Conservation (phyloP, 345 rosid species). For the Salix arbutifolia region DNA sequence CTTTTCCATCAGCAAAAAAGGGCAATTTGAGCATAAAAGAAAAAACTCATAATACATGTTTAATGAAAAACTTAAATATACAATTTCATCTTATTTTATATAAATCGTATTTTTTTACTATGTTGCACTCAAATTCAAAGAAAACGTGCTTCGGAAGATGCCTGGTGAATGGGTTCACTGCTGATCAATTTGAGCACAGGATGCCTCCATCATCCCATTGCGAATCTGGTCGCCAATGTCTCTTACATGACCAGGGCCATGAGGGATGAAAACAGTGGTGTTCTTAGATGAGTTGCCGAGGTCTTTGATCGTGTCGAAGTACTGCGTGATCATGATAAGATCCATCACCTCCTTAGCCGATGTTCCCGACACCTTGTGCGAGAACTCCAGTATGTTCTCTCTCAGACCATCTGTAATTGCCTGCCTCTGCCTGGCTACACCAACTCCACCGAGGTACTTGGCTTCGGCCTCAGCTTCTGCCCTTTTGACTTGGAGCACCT, state of each 20-base stretch:
- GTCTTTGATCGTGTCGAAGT: slow-evolving; percentile 91
- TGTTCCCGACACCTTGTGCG: slow-evolving; percentile 84
- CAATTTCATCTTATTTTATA: not conserved
- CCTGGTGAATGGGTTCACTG: not conserved
- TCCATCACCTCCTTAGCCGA: slow-evolving; percentile 96
- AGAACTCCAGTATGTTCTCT: slow-evolving; percentile 92
- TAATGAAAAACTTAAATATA: too few species aligned
- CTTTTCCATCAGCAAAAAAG: too few species aligned
- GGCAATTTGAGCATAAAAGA: too few species aligned
- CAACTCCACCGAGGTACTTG: slow-evolving; percentile 91
- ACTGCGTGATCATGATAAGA: slow-evolving; percentile 92
- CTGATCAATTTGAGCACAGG: slow-evolving; percentile 41
- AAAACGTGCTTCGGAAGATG: not conserved
- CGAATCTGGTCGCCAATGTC: slow-evolving; percentile 85
- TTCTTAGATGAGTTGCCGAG: slow-evolving; percentile 88
- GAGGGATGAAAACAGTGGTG: slow-evolving; percentile 93
- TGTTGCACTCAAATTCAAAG: not conserved
- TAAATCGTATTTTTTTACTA: not conserved
- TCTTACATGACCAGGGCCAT: slow-evolving; percentile 95
- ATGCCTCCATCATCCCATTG: slow-evolving; percentile 83
- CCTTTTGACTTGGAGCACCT: slow-evolving; percentile 73
- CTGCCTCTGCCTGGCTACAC: slow-evolving; percentile 97
- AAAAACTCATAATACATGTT: too few species aligned
- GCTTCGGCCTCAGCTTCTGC: slow-evolving; percentile 98
- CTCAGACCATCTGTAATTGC: slow-evolving; percentile 93